A percentile compares a stretch with the other conserved stretches of the same genome.
Conservation (phyloP, 2,329 filamentous ascomycete species). For the Fusarium sp. region DNA sequence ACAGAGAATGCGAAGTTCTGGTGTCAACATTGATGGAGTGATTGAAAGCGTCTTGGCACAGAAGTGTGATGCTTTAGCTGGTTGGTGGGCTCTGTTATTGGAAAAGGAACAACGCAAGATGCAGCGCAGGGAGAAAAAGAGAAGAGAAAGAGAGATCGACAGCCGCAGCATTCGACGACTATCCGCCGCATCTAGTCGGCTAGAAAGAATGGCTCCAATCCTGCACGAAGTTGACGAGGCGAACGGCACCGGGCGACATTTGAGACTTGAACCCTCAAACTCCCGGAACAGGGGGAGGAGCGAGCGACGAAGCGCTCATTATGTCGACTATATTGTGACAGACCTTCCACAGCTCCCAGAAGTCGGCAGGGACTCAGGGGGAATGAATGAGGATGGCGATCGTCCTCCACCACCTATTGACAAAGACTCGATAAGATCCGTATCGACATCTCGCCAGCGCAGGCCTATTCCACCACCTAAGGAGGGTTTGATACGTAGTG, state of each 20-base stretch:
- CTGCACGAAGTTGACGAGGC: conserved; percentile 85
- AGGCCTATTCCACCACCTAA: conserved; percentile 86
- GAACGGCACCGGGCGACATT: conserved; percentile 61
- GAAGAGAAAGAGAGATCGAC: conserved; percentile 85
- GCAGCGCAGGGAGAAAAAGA: conserved; percentile 79
- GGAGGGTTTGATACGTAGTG: conserved; percentile 74
- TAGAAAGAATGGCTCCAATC: conserved; percentile 82
- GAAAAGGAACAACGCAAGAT: conserved; percentile 96
- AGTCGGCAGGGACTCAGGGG: conserved; percentile 56
- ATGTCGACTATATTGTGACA: conserved; percentile 70
- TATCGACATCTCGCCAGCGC: conserved; percentile 80
- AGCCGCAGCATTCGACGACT: conserved; percentile 81
- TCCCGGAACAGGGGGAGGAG: conserved; percentile 80
- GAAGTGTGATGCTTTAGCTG: conserved; percentile 87
- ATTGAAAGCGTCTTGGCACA: conserved; percentile 94
- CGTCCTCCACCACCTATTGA: conserved; percentile 78
- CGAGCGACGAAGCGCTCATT: conserved; percentile 77
- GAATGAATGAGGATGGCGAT: conserved; percentile 56
- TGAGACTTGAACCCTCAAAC: conserved; percentile 54
- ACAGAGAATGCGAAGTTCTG: conserved; percentile 91
- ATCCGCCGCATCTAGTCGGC: conserved; percentile 87
- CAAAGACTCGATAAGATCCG: conserved; percentile 79
- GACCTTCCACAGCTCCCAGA: conserved; percentile 85
- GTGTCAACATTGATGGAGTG: conserved; percentile 92
- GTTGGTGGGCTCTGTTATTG: conserved; percentile 95